Conservation (phyloP, 441 rosid species). For the Metrosideros polymorpha region DNA sequence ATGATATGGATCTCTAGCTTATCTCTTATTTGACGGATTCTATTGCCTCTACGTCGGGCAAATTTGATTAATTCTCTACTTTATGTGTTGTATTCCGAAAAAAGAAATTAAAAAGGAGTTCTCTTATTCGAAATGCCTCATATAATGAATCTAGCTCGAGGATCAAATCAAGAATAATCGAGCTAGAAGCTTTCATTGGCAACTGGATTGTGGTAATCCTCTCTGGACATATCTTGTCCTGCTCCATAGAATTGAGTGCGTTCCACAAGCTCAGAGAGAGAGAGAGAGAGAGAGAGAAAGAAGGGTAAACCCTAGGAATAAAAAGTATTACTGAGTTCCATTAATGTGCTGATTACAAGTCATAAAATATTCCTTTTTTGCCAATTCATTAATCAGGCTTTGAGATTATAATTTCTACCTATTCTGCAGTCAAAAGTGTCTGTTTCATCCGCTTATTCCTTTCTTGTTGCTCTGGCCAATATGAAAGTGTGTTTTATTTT, state of each 20-base stretch:
- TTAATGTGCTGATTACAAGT: not conserved
- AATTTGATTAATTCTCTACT: too few relatives aligned
- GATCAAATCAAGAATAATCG: not conserved
- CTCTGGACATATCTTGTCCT: not conserved
- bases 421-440: not conserved
- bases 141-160: not conserved
- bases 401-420: too few relatives aligned
- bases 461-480: not conserved
- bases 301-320: not conserved
- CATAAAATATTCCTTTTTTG: not conserved
- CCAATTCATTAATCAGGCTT: not conserved
- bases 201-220: not conserved
- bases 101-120: too few relatives aligned
- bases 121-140: too few relatives aligned
- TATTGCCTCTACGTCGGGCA: too few relatives aligned
- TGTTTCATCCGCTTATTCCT: not conserved
- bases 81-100: too few relatives aligned
- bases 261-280: not conserved
- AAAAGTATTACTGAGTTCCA: not conserved
- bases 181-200: not conserved
- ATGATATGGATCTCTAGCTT: too few relatives aligned
- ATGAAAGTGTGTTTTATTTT: not conserved
- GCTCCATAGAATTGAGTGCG: not conserved
- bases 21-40: too few relatives aligned
- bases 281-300: not conserved